Evolutionary conservation across 768 basidiomycete species (phyloP).

Genomic region (Tylopilus rubrobrunneus): DNA sequence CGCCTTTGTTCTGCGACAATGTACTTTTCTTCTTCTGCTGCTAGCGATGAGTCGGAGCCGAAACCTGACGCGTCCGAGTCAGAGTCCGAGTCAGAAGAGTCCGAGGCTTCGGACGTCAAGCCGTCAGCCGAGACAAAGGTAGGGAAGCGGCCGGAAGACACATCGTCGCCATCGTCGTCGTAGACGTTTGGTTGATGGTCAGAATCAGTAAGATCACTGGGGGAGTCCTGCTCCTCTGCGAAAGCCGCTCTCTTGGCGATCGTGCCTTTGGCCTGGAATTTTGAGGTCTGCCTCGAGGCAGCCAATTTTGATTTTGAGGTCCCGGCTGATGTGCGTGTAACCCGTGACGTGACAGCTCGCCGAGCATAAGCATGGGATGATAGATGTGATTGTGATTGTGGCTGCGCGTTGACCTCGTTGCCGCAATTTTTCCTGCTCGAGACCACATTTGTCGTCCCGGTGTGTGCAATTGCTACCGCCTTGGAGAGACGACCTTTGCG

Average conservation of each 20-base stretch:
- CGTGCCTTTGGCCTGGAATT: slow-evolving; percentile 38
- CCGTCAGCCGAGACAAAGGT: slow-evolving; percentile 68
- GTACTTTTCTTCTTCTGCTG: slow-evolving; percentile 60
- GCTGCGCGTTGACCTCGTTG: slow-evolving; percentile 34
- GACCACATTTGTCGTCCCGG: slow-evolving; percentile 12
- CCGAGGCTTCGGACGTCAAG: slow-evolving; percentile 45
- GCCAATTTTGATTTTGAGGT: slow-evolving; percentile 28
- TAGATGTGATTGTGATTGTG: slow-evolving; percentile 35
- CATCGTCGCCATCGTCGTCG: slow-evolving; percentile 27
- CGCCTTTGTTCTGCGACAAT: slow-evolving; percentile 46
- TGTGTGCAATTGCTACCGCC: slow-evolving; percentile 34
- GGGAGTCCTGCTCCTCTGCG: slow-evolving; percentile 13
- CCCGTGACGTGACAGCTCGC: slow-evolving; percentile 22
- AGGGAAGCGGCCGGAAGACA: slow-evolving; percentile 45
- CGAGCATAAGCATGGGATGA: slow-evolving; percentile 22
- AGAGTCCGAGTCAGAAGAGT: slow-evolving; percentile 41
- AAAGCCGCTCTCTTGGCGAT: slow-evolving; percentile 24
- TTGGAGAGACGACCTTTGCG: slow-evolving; percentile 59
- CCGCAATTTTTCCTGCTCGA: slow-evolving; percentile 22
- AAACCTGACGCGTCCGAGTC: slow-evolving; percentile 34
- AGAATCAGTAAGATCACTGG: slow-evolving; percentile 20
- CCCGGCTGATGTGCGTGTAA: slow-evolving; percentile 21
- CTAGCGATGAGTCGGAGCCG: slow-evolving; percentile 53
- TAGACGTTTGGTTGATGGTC: slow-evolving; percentile 34
- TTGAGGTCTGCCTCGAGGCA: slow-evolving; percentile 34